Percentiles rank a stretch among this genome's conserved stretches.
Evolutionary conservation across 768 basidiomycete species (phyloP).

Genomic region (Leccinum uliginosum): DNA sequence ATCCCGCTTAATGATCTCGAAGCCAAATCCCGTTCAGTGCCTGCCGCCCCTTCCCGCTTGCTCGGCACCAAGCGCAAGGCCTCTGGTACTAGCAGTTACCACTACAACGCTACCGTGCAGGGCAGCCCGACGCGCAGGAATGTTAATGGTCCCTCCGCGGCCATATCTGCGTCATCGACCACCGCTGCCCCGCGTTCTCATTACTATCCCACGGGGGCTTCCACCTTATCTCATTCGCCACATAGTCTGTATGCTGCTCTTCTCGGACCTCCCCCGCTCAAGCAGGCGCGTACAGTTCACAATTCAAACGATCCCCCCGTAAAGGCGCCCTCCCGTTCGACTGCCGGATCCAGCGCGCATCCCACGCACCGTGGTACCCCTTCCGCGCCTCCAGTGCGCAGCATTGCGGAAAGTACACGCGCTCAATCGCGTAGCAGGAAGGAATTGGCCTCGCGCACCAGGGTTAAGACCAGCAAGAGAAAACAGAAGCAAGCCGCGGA

Average conservation of each 20-base stretch:
- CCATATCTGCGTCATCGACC: constrained; percentile 22
- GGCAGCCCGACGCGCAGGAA: constrained; percentile 36
- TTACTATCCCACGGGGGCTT: constrained; percentile 37
- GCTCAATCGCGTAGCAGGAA: constrained; percentile 41
- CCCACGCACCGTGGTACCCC: constrained; percentile 15
- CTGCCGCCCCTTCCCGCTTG: constrained; percentile 46
- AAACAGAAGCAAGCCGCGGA: constrained; percentile 41
- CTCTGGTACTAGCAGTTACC: constrained; percentile 37
- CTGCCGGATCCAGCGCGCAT: constrained; percentile 30
- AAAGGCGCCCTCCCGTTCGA: constrained; percentile 39
- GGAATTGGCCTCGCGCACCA: constrained; percentile 35
- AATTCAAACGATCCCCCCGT: constrained; percentile 69
- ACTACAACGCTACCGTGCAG: constrained; percentile 50
- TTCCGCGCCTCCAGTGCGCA: constrained; percentile 29
- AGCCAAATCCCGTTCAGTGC: constrained; percentile 46
- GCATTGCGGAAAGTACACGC: constrained; percentile 45
- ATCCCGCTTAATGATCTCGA: constrained; percentile 70
- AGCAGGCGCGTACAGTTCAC: constrained; percentile 75
- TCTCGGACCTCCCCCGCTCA: constrained; percentile 69
- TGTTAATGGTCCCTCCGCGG: constrained; percentile 42
- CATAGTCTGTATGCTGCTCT: constrained; percentile 72
- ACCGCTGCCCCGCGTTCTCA: constrained; percentile 38
- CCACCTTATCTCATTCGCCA: constrained; percentile 36
- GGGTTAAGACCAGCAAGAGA: constrained; percentile 43
- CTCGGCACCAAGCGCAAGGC: constrained; percentile 59